These are phyloP conservation scores for Stentor roeselii DNA, from an alignment of 73 alveolate species.

Conservation along the genomic window DNA sequence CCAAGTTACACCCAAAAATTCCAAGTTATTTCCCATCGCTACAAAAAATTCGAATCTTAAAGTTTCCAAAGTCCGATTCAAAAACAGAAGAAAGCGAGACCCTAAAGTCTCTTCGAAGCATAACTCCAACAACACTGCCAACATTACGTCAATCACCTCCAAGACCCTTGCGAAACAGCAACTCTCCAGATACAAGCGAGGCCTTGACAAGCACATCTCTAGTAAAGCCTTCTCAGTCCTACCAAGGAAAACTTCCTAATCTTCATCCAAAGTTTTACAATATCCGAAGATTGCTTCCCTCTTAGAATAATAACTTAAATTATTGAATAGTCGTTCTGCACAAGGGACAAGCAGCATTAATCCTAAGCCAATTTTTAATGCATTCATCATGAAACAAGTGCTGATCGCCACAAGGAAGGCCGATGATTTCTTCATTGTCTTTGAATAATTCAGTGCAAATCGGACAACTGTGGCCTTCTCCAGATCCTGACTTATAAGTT, in stretches of 20 bases:
- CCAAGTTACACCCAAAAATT: neutral
- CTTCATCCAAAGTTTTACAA: neutral
- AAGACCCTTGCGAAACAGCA: neutral
- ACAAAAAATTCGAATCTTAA: too few species aligned
- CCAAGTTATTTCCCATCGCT: neutral
- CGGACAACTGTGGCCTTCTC: conserved; percentile 39
- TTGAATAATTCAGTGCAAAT: conserved; percentile 66
- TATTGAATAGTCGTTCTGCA: conserved; percentile 26
- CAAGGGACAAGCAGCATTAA: conserved; percentile 40
- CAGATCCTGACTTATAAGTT: neutral
- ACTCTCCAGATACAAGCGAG: too few species aligned
- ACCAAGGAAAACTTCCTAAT: neutral
- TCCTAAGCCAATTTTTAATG: conserved; percentile 33
- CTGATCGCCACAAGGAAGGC: conserved; percentile 54
- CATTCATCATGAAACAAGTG: conserved; percentile 45
- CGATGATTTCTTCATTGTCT: conserved; percentile 50
- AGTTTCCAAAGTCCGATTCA: neutral
- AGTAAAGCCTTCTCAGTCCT: neutral
- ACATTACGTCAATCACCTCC: neutral
- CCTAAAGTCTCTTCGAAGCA: neutral
- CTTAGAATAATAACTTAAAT: neutral
- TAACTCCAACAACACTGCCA: neutral
- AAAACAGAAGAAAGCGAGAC: neutral
- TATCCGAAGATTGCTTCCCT: neutral
- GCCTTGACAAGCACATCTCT: neutral